Evolutionary conservation across 148 eudicot genomes (phyloP).

Genomic region (Dysphania ambrosioides): DNA sequence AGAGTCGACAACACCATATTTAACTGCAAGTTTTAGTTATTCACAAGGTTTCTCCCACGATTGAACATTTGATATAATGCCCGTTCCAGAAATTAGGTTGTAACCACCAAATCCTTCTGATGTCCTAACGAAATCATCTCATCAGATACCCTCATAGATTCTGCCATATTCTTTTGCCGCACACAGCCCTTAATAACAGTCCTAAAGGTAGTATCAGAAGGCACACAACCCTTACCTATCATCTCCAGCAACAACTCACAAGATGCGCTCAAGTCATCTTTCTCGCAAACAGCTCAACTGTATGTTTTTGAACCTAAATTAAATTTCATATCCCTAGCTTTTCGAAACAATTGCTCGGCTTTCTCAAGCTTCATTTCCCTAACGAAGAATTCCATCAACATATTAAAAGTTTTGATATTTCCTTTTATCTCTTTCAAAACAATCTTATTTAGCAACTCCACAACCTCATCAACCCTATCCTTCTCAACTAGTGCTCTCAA

Average conservation of each 20-base stretch:
- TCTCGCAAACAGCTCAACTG: constrained; percentile 39
- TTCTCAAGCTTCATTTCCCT: constrained; percentile 41
- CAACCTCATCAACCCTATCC: constrained; percentile 34
- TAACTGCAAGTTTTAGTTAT: constrained; percentile 45
- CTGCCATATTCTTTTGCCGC: constrained; percentile 40
- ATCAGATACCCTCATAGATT: constrained; percentile 54
- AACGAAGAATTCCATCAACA: constrained; percentile 45
- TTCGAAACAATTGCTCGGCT: constrained; percentile 42
- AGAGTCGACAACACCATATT: constrained; percentile 49
- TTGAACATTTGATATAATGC: too few species aligned
- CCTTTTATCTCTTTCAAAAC: constrained; percentile 26
- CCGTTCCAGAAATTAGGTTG: too few species aligned
- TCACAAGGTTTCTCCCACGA: constrained; percentile 45
- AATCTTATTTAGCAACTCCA: constrained; percentile 36
- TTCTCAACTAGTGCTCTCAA: constrained; percentile 36
- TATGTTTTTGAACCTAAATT: constrained; percentile 35
- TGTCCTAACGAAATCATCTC: constrained; percentile 52
- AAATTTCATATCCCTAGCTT: constrained; percentile 43
- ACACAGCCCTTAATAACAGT: constrained; percentile 55
- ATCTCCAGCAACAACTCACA: constrained; percentile 55
- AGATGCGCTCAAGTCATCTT: constrained; percentile 34
- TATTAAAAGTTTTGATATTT: constrained; percentile 33
- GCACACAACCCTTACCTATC: constrained; percentile 52
- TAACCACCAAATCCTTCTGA: constrained; percentile 46
- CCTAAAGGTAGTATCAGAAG: too few species aligned